A percentile compares a stretch with the other conserved stretches of the same genome.
Evolutionary conservation across 176 grass and related monocot genomes (phyloP).

Genomic region (Pharus latifolius): DNA sequence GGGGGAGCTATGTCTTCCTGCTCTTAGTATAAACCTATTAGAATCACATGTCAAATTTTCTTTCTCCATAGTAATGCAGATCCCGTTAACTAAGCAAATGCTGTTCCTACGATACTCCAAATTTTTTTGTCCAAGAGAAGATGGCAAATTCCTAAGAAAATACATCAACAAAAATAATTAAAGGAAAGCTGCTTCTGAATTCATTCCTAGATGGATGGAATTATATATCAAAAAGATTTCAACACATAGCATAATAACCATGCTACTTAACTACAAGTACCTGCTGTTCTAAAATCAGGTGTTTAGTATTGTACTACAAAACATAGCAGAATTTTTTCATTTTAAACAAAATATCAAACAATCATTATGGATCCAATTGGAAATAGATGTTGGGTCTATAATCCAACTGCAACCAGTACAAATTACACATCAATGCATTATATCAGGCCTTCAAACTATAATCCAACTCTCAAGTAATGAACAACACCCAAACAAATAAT

Average conservation of each 20-base stretch:
- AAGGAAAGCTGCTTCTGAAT: neutral
- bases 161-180: neutral
- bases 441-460: neutral
- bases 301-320: neutral
- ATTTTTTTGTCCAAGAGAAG: neutral
- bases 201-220: neutral
- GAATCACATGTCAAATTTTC: neutral
- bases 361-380: neutral
- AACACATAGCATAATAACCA: neutral
- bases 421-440: neutral
- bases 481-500: neutral
- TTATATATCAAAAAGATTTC: neutral
- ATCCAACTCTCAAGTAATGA: neutral
- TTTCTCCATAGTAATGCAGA: neutral
- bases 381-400: neutral
- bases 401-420: neutral
- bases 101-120: neutral
- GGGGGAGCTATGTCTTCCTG: neutral
- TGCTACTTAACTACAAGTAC: neutral
- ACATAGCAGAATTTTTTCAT: neutral
- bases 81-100: neutral
- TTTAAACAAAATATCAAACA: neutral
- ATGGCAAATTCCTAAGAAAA: neutral
- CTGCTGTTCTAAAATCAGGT: neutral
- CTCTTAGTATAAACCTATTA: neutral